Conservation (phyloP, 139 green algal species). For the Desmodesmus armatus region DNA sequence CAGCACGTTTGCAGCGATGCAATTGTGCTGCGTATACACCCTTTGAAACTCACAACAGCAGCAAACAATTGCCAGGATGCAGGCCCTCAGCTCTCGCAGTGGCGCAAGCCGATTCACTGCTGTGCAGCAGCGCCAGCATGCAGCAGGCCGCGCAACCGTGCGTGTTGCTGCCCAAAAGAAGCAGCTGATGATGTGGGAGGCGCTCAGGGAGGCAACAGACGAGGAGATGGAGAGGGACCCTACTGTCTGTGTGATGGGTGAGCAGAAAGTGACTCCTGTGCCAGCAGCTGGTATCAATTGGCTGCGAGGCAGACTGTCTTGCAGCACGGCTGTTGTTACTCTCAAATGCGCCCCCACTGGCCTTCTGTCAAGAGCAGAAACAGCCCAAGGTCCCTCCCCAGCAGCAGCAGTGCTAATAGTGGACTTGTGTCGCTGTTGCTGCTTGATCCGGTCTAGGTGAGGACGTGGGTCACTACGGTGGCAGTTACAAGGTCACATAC, state of each 20-base stretch:
- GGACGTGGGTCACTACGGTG: slow-evolving; percentile 97
- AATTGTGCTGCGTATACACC: too few species aligned
- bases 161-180: slow-evolving; percentile 32
- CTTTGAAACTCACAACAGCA: too few species aligned
- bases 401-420: too few species aligned
- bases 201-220: slow-evolving; percentile 88
- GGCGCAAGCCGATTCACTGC: too few species aligned
- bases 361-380: too few species aligned
- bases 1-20: too few species aligned
- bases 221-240: slow-evolving; percentile 97
- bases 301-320: too few species aligned
- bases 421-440: too few species aligned
- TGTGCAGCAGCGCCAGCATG: slow-evolving; percentile 5
- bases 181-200: slow-evolving; percentile 82
- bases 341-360: background rate
- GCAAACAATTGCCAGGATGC: too few species aligned
- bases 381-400: too few species aligned
- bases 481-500: slow-evolving; percentile 94
- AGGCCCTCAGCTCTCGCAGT: too few species aligned
- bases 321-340: too few species aligned
- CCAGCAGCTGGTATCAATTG: background rate
- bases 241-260: slow-evolving; percentile 91
- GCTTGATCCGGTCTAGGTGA: slow-evolving; percentile 87
- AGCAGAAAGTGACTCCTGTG: background rate
- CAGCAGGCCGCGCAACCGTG: slow-evolving; percentile 8